Percentiles rank a stretch among this genome's conserved stretches.
phyloP scores from a whole-genome alignment of 352 stramenopile genomes.

The Phytophthora foliorum region DNA sequence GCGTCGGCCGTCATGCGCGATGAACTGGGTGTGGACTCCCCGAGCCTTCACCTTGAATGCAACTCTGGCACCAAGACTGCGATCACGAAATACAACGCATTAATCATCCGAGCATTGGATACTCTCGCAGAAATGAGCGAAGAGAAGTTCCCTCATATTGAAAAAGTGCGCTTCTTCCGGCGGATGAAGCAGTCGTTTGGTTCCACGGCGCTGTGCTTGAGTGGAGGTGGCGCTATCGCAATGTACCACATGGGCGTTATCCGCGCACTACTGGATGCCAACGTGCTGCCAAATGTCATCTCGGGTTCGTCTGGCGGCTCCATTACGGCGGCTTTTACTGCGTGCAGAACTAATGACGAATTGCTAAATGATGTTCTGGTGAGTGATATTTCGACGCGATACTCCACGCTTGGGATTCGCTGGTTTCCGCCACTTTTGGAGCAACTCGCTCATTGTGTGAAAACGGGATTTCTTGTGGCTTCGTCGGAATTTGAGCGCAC shows the following conservation, averaged over 20 bases:
- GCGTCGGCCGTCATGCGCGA: conserved; percentile 73
- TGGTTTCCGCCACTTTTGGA: conserved; percentile 88
- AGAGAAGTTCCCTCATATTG: conserved; percentile 42
- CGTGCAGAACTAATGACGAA: conserved; percentile 89
- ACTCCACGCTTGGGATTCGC: conserved; percentile 59
- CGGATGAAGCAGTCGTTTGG: conserved; percentile 87
- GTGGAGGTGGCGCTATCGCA: conserved; percentile 90
- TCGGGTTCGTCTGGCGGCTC: conserved; percentile 93
- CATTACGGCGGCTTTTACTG: conserved; percentile 89
- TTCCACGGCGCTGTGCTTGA: conserved; percentile 92
- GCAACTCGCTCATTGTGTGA: conserved; percentile 91
- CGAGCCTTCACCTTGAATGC: conserved; percentile 62
- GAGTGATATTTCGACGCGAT: conserved; percentile 70
- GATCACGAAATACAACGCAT: conserved; percentile 62
- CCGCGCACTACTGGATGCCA: conserved; percentile 85
- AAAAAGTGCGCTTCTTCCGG: conserved; percentile 68
- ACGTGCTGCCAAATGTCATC: conserved; percentile 93
- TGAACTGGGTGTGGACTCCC: conserved; percentile 65
- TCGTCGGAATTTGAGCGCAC: conserved; percentile 83
- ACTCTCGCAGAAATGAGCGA: conserved; percentile 41
- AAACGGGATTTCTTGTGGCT: conserved; percentile 90
- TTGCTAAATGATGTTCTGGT: conserved; percentile 62
- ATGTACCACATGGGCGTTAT: conserved; percentile 97
- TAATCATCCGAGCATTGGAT: conserved; percentile 58
- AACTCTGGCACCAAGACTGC: conserved; percentile 71